Evolutionary conservation across 208 protist species (phyloP).

Genomic region (Plasmodiophora brassicae): DNA sequence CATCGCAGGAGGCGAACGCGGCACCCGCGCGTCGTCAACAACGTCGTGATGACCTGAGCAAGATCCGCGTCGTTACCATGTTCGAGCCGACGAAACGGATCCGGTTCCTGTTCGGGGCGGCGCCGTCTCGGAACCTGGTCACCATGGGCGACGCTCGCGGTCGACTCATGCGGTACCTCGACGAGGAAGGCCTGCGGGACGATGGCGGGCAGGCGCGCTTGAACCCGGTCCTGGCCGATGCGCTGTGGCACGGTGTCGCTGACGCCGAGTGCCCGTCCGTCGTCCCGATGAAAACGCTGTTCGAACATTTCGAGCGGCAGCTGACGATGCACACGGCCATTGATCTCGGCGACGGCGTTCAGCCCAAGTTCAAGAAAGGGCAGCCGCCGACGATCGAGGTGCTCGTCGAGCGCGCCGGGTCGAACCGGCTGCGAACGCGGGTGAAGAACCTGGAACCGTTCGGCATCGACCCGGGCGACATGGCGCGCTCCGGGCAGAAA

Average conservation of each 20-base stretch:
- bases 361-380: background rate
- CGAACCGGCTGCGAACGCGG: background rate
- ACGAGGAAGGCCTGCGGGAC: background rate
- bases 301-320: background rate
- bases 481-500: background rate
- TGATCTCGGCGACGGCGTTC: background rate
- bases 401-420: background rate
- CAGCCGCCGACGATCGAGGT: background rate
- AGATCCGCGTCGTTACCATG: background rate
- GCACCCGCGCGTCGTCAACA: background rate
- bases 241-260: background rate
- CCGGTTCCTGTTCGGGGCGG: constrained; percentile 3
- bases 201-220: background rate
- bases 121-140: background rate
- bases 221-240: background rate
- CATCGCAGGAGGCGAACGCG: background rate
- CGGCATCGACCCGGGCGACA: background rate
- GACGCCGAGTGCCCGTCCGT: background rate
- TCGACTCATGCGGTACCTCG: background rate
- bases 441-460: constrained; percentile 16
- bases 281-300: background rate
- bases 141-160: background rate
- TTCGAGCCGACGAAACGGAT: background rate
- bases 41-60: background rate
- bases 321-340: constrained; percentile 1